Conservation (phyloP, 441 rosid genomes). For the Adansonia madagascariensis region DNA sequence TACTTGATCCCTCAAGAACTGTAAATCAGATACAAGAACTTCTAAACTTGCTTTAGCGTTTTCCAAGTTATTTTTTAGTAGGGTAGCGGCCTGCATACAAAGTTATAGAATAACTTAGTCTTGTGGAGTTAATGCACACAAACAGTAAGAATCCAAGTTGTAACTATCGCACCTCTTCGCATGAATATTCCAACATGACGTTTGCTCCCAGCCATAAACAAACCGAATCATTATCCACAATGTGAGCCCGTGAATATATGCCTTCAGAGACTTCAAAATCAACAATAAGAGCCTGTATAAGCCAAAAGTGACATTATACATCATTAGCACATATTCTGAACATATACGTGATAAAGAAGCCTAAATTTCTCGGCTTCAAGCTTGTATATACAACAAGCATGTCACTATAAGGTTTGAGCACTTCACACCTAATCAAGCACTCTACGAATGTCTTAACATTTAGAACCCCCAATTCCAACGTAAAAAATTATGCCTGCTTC, state of each 20-base stretch:
- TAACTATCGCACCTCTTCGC: constrained; percentile 66
- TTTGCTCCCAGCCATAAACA: constrained; percentile 94
- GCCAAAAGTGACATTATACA: background rate
- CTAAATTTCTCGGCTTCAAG: background rate
- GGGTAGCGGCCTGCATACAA: constrained; percentile 61
- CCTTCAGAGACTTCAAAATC: constrained; percentile 48
- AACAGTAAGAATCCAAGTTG: constrained; percentile 23
- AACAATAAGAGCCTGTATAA: constrained; percentile 19
- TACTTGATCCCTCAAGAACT: constrained; percentile 89
- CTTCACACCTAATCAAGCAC: background rate
- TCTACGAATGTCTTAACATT: background rate
- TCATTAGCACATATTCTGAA: background rate
- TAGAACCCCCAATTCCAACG: background rate
- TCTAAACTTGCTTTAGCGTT: constrained; percentile 64
- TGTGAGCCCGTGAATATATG: background rate
- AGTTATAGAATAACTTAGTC: constrained; percentile 33
- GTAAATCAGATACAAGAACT: constrained; percentile 84
- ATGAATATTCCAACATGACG: constrained; percentile 93
- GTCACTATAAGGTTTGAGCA: background rate
- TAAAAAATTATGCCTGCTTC: background rate
- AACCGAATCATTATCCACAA: constrained; percentile 52
- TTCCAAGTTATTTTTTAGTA: constrained; percentile 55
- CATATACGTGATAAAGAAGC: background rate
- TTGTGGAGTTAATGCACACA: constrained; percentile 30
- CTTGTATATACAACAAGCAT: background rate